Conservation (phyloP, 2,329 filamentous ascomycete species). For the Microsporum ferrugineum region DNA sequence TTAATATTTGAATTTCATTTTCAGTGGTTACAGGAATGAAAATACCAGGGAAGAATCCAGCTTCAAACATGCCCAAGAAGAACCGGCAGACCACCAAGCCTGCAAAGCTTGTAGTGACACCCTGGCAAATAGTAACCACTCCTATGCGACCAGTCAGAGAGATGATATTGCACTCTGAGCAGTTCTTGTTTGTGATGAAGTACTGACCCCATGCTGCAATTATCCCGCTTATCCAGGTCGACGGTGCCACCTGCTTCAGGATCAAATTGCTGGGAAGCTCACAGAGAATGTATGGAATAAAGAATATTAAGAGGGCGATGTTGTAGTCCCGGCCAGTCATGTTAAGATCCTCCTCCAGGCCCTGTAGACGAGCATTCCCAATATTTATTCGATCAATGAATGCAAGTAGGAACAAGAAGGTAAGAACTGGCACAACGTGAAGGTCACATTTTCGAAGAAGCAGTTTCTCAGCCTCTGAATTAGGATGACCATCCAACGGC, state of each 20-base stretch:
- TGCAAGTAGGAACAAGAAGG: constrained; percentile 35
- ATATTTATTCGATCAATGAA: constrained; percentile 40
- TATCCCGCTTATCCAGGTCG: constrained; percentile 32
- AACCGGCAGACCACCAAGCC: constrained; percentile 30
- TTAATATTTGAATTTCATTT: not conserved
- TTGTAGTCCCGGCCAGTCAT: constrained; percentile 36
- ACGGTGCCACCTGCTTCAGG: constrained; percentile 34
- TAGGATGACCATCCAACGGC: constrained; percentile 10
- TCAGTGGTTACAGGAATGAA: not conserved
- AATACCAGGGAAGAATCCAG: constrained; percentile 29
- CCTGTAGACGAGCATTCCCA: constrained; percentile 38
- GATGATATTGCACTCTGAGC: constrained; percentile 8
- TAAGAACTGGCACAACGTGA: constrained; percentile 39
- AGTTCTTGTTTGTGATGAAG: not conserved
- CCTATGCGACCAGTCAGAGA: constrained; percentile 18
- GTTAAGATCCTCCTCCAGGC: constrained; percentile 33
- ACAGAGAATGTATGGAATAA: constrained; percentile 36
- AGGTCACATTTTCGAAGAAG: constrained; percentile 40
- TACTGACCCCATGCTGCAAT: constrained; percentile 28
- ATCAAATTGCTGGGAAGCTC: constrained; percentile 40
- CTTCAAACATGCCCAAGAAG: constrained; percentile 29
- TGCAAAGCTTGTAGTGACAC: constrained; percentile 30
- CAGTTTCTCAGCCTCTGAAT: constrained; percentile 26
- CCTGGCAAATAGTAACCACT: constrained; percentile 34
- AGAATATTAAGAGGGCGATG: constrained; percentile 35